Base-by-base conservation (phyloP, 139 green algal genomes). In the Ostreobium quekettii region DNA sequence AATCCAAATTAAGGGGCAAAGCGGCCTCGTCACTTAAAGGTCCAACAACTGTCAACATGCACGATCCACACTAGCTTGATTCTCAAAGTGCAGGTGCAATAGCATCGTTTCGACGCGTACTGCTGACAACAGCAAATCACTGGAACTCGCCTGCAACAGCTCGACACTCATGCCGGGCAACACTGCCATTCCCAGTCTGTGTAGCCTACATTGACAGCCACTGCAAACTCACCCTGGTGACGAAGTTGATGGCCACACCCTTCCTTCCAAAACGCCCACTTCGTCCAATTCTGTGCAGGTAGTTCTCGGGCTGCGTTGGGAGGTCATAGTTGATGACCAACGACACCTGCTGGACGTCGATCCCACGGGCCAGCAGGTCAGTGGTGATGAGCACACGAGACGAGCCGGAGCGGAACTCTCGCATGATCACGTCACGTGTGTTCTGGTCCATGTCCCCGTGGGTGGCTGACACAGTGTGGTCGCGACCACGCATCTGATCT, bases 401-500 rank as follows among this genome's bases (percentile, higher is more conserved):
- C 30, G 91, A 97, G 71, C 94, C 94, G 28, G 90, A 97, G 71
- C 94, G 83, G 93, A 99, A 99, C 86, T 99, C 94, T 66, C 94
- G 85, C 94, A 99, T 99, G 86, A 99, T 98, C 60, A 99, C 91
- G 67, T 99, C 93, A 72, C 93, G 91, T 3, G 92, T 97, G 89
- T 99, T 98, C 86, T 99, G 88, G 86, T 99, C 94, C 94, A 99
- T 98, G 86, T 99, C 94, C 48, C 94, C 94, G 84, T 99, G 94
- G 1, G 93, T 99, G 77, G 94, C 92, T 2, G 87, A 96, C 76
- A 99, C 94, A 8, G 92, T 97, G 91, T 97, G 91, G 87, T 99
- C 94, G 69, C 89, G 86, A 79, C 92, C 87, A 26, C 90, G 79
- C 94, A 99, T 99, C 87, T 95, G 96, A 79, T 99, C 93, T 31